These are phyloP conservation scores for Raphanus hybrid DNA, from an alignment of 441 rosid genomes.

Conservation along the genomic window DNA sequence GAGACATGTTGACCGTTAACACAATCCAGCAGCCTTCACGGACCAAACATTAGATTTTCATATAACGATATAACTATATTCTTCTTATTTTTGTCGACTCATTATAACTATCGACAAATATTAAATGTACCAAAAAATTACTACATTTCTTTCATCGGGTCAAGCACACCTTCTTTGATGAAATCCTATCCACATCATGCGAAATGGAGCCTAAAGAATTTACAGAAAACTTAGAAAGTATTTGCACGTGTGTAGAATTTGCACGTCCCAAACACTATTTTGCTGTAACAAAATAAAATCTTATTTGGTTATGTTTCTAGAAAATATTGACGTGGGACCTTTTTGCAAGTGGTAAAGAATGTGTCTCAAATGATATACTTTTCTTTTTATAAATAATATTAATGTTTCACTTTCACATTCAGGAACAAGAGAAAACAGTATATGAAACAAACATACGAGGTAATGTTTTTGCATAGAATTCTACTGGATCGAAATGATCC, in stretches of 20 bases:
- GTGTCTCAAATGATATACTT: neutral
- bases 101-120: neutral
- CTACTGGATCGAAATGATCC: neutral
- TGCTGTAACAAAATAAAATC: neutral
- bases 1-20: slow-evolving; percentile 38
- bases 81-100: neutral
- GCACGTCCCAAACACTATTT: slow-evolving; percentile 3
- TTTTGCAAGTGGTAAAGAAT: neutral
- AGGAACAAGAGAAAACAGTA: neutral
- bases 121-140: neutral
- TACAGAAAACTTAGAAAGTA: slow-evolving; percentile 5
- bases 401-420: neutral
- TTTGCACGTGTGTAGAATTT: slow-evolving; percentile 32
- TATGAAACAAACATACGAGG: neutral
- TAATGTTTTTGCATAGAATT: neutral
- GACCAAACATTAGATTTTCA: slow-evolving; percentile 23
- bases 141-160: slow-evolving; percentile 11
- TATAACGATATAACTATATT: neutral
- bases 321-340: neutral
- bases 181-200: slow-evolving; percentile 30
- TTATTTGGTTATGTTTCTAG: neutral
- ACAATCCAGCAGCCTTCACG: slow-evolving; percentile 39
- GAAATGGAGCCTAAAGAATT: neutral
- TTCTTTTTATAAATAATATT: no score
- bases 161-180: slow-evolving; percentile 43